phyloP scores from a whole-genome alignment of 2,329 filamentous ascomycete species.

The Fusarium praegraminearum region DNA sequence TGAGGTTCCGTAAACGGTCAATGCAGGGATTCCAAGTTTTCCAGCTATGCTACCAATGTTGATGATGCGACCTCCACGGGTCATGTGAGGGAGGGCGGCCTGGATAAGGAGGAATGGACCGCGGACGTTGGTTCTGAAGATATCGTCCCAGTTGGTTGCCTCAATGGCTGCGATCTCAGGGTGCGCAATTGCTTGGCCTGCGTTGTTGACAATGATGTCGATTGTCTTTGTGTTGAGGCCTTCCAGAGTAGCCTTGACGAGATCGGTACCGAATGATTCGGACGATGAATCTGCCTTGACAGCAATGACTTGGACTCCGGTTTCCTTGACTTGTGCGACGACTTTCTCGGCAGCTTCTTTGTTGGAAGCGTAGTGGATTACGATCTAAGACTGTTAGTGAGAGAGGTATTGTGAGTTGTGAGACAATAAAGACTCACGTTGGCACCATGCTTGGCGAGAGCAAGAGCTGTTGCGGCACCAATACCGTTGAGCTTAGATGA shows the following conservation, averaged over 20 bases:
- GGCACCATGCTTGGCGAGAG: slow-evolving; percentile 8
- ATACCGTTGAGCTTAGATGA: slow-evolving; percentile 24
- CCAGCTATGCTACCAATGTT: slow-evolving; percentile 52
- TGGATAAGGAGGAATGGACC: slow-evolving; percentile 51
- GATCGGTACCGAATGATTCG: neutral
- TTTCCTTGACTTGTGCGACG: neutral
- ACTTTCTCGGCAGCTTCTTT: neutral
- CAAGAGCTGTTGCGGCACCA: slow-evolving; percentile 7
- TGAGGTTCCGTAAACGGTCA: slow-evolving; percentile 52
- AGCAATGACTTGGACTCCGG: slow-evolving; percentile 5
- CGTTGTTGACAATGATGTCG: slow-evolving; percentile 13
- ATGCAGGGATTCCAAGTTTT: slow-evolving; percentile 45
- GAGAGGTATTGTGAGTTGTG: no score
- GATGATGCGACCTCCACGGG: slow-evolving; percentile 51
- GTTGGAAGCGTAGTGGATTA: slow-evolving; percentile 14
- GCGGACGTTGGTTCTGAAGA: slow-evolving; percentile 30
- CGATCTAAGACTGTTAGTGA: no score
- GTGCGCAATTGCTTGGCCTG: slow-evolving; percentile 23
- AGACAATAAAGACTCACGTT: neutral
- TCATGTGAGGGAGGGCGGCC: slow-evolving; percentile 48
- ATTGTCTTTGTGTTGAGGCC: slow-evolving; percentile 5
- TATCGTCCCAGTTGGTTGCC: slow-evolving; percentile 10
- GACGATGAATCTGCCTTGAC: slow-evolving; percentile 12
- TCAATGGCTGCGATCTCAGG: slow-evolving; percentile 26
- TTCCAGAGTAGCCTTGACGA: neutral